Evolutionary conservation across 768 basidiomycete species (phyloP).

Genomic region (Kwoniella pini): DNA sequence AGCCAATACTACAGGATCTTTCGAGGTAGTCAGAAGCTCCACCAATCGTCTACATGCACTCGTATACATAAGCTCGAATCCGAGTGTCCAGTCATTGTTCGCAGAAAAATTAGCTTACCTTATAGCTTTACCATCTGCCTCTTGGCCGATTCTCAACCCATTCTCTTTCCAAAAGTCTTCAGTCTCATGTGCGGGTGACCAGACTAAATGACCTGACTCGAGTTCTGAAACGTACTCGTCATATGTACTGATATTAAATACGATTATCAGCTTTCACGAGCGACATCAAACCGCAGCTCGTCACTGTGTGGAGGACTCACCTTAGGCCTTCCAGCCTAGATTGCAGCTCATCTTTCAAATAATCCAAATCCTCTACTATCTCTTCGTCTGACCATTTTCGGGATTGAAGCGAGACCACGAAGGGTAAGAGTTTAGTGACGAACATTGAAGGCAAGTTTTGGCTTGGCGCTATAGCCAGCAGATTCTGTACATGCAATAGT

Average conservation of each 20-base stretch:
- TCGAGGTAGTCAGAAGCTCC: conserved; percentile 67
- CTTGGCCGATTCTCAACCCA: conserved; percentile 74
- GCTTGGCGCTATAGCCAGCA: conserved; percentile 81
- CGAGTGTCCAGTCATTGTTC: not conserved
- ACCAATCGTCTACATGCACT: conserved; percentile 65
- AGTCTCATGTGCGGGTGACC: conserved; percentile 94
- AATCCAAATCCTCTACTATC: conserved; percentile 85
- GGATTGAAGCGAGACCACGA: conserved; percentile 74
- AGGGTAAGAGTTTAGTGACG: conserved; percentile 79
- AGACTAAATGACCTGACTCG: conserved; percentile 82
- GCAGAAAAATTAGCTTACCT: conserved; percentile 61
- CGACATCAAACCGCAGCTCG: too few species aligned
- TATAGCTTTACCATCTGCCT: conserved; percentile 77
- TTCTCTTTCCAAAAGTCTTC: conserved; percentile 99
- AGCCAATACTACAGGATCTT: conserved; percentile 76
- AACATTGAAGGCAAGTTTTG: conserved; percentile 93
- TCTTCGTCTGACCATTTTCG: conserved; percentile 97
- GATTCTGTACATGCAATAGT: conserved; percentile 67
- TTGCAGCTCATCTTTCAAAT: conserved; percentile 81
- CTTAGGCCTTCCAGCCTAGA: conserved; percentile 83
- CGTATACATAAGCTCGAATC: not conserved
- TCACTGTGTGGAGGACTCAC: conserved; percentile 59
- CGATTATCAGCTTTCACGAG: too few species aligned
- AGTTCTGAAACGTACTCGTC: conserved; percentile 95
- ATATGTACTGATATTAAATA: conserved; percentile 67